Percentiles rank a stretch among this genome's conserved stretches.
Conservation (phyloP, 2,329 filamentous ascomycete species). For the Trichoderma sp. region DNA sequence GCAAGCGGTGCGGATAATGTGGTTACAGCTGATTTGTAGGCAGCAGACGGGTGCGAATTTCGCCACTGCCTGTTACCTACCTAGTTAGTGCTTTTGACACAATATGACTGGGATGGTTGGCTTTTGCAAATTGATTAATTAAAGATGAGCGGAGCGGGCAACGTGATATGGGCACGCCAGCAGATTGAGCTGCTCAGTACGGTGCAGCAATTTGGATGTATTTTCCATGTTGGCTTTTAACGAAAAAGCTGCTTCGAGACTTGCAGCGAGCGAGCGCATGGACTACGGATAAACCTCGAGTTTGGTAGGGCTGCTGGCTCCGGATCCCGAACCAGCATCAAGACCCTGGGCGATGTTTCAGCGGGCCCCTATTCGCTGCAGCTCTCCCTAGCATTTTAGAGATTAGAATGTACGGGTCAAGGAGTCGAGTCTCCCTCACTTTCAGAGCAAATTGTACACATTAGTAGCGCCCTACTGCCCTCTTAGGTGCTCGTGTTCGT, state of each 20-base stretch:
- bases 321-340: not conserved
- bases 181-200: not conserved
- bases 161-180: not conserved
- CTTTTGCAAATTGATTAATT: not conserved
- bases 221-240: not conserved
- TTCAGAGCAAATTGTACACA: not conserved
- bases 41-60: slow-evolving; percentile 13
- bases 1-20: slow-evolving; percentile 6
- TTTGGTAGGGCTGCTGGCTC: not conserved
- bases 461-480: not conserved
- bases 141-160: not conserved
- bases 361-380: not conserved
- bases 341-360: not conserved
- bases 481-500: not conserved
- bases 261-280: not conserved
- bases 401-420: not conserved
- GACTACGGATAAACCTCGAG: not conserved
- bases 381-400: not conserved
- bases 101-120: not conserved
- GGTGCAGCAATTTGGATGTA: slow-evolving; percentile 4
- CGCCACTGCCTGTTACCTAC: not conserved
- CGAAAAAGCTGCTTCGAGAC: not conserved
- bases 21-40: slow-evolving; percentile 20
- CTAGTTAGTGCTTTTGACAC: not conserved
- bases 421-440: not conserved